Evolutionary conservation across 2,329 filamentous ascomycete species (phyloP), one percentile per base, ranked within the genome.

Genomic region (Dothiorella sarmentorum): DNA sequence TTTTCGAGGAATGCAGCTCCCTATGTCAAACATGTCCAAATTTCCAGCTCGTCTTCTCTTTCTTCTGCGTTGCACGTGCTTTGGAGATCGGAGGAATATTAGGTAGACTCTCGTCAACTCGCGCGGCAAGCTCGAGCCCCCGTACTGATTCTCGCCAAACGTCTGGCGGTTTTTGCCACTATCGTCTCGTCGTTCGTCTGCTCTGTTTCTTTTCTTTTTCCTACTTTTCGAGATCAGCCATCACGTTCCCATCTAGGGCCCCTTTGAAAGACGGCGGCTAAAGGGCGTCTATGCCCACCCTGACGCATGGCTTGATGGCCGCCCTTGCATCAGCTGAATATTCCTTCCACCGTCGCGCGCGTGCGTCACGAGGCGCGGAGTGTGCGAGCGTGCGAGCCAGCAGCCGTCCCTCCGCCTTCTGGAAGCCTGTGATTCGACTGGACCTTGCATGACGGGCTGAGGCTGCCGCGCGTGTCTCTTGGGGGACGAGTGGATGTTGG

Each of bases 261-360:
- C n/a, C n/a, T n/a, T n/a, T n/a, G n/a, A n/a, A n/a, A n/a, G n/a
- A n/a, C n/a, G n/a, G n/a, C n/a, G n/a, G n/a, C 27, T 15, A 22
- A 13, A 24, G 40, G n/a, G 40, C 11, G 40, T 24, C 40, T n/a
- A 26, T n/a, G 20, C 40, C 40, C 20, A 26, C 22, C 55, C 55
- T 29, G 55, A 15, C 55, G 40, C 26, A 42, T 27, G 40, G 45
- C 45, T 51, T 37, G 29, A 24, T 11, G 4, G n/a, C 7, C 27
- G 37, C 44, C 43, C 55, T 47, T 58, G 55, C 55, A 37, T 29
- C n/a, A 47, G 33, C 31, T 58, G 55, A 49, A 58, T 49, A 58
- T 58, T 40, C 44, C 44, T 24, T 17, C 20, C 40, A 35, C n/a
- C 42, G 17, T 29, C 26, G 15, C 38, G 27, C 40, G 37, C 53